Evolutionary conservation across 2,329 filamentous ascomycete species (phyloP), one percentile per base, ranked within the genome.

Genomic region (Lasiodiplodia sp.): DNA sequence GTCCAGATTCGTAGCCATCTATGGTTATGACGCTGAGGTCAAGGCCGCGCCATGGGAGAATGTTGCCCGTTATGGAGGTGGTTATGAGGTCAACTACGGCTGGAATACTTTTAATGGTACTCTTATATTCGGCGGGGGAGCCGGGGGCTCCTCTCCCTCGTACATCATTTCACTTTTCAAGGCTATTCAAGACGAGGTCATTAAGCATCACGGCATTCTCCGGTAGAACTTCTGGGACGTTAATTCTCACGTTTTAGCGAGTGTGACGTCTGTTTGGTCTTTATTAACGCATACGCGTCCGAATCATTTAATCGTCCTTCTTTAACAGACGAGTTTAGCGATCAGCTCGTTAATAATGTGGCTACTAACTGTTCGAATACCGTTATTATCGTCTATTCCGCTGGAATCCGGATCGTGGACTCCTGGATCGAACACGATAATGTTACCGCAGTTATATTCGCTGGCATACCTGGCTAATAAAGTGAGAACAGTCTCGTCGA

Each of bases 241-340:
- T 18, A 76, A 77, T 16, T 76, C 77, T 0, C 72, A 72, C 7
- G 70, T 76, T 7, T 76, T 75, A 38, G 73, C 72, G 38, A 73
- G 82, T 1, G 79, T 8, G 80, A 83, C 10, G 85, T 87, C 11
- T 83, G 72, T 75, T 78, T 89, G 18, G 86, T 89, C 37, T 87
- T 89, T 77, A 79, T 89, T 68, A 89, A 89, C 85, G 86, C 75
- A 14, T 85, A 78, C 75, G 82, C 83, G 0, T 75, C 78, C 2
- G 84, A 86, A 73, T 82, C 78, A 52, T 75, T 71, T 18, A 84
- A 85, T 70, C 78, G 84, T 23, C 69, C 69, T 3, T 74, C 75
- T 7, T 75, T 85, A 4, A 74, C 78, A 18, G 82, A 84, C 72
- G 83, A 80, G 77, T 77, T 85, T 68, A 75, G 71, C 55, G 75